Evolutionary conservation across 192 early-diverging fungal species (phyloP).

Genomic region (Mortierella claussenii): DNA sequence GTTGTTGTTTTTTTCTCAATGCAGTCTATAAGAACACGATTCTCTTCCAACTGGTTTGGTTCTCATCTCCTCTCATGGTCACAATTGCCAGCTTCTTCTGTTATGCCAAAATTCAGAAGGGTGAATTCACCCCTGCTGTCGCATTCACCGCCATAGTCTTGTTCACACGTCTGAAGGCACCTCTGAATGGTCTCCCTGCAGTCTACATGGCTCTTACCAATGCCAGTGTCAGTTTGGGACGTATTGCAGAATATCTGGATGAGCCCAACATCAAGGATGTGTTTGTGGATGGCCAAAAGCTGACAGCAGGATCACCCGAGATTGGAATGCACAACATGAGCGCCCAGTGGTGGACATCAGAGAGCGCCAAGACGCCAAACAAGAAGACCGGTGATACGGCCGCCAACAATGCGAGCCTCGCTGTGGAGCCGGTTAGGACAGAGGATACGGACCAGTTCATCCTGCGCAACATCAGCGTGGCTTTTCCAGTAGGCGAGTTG

Average conservation of each 20-base stretch:
- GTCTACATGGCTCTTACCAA: slow-evolving; percentile 54
- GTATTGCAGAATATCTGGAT: slow-evolving; percentile 58
- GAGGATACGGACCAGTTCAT: slow-evolving; percentile 57
- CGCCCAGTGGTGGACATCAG: slow-evolving; percentile 52
- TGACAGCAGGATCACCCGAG: slow-evolving; percentile 9
- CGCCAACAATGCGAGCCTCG: not conserved
- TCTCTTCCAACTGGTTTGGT: slow-evolving; percentile 50
- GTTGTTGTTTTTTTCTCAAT: slow-evolving; percentile 2
- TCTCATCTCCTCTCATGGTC: slow-evolving; percentile 67
- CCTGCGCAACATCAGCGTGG: slow-evolving; percentile 64
- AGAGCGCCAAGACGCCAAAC: slow-evolving; percentile 45
- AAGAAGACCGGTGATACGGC: not conserved
- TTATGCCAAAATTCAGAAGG: slow-evolving; percentile 63
- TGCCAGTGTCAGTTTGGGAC: slow-evolving; percentile 57
- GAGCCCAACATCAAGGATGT: slow-evolving; percentile 66
- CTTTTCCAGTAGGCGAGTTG: slow-evolving; percentile 69
- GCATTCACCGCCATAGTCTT: slow-evolving; percentile 81
- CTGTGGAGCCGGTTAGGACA: slow-evolving; percentile 4
- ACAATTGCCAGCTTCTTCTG: slow-evolving; percentile 69
- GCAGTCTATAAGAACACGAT: slow-evolving; percentile 51
- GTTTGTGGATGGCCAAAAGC: slow-evolving; percentile 26
- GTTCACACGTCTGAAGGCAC: slow-evolving; percentile 63
- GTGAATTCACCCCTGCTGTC: slow-evolving; percentile 70
- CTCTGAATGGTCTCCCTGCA: slow-evolving; percentile 60
- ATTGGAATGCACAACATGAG: slow-evolving; percentile 54